Evolutionary conservation across 139 green algal species (phyloP).

Genomic region (Chlorella vulgaris): DNA sequence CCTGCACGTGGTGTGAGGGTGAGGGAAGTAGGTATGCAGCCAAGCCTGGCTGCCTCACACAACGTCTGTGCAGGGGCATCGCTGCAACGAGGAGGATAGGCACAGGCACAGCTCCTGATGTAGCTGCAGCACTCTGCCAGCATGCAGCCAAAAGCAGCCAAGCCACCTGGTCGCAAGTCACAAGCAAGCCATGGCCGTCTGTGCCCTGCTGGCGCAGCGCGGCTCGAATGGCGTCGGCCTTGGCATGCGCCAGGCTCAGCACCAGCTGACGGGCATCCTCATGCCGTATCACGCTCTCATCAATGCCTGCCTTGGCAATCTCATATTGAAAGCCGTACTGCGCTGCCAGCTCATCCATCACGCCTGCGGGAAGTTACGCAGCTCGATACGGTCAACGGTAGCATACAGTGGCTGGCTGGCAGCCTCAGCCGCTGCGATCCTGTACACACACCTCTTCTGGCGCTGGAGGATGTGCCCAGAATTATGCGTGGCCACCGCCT

Average conservation of each 20-base stretch:
- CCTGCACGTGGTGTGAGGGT: slow-evolving; percentile 62
- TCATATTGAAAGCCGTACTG: slow-evolving; percentile 57
- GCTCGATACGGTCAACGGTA: neutral
- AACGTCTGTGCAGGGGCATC: no score
- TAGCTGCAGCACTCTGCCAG: neutral
- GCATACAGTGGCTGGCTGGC: no score
- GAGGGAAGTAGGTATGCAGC: no score
- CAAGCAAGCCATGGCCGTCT: slow-evolving; percentile 42
- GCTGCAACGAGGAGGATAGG: no score
- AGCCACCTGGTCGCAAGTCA: slow-evolving; percentile 85
- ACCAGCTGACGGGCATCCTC: slow-evolving; percentile 68
- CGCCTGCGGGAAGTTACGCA: neutral
- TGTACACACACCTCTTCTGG: slow-evolving; percentile 30
- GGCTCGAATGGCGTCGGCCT: slow-evolving; percentile 66
- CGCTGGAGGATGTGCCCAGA: slow-evolving; percentile 19
- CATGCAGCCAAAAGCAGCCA: no score
- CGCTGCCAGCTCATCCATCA: slow-evolving; percentile 59
- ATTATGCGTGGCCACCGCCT: slow-evolving; percentile 20
- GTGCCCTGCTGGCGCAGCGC: slow-evolving; percentile 34
- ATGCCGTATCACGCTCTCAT: slow-evolving; percentile 79
- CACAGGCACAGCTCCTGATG: no score
- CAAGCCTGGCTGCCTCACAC: no score
- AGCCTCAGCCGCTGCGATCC: no score
- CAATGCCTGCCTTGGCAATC: slow-evolving; percentile 75
- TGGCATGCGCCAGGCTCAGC: slow-evolving; percentile 70